Evolutionary conservation across 2,329 filamentous ascomycete species (phyloP).

Genomic region (Podosphaera aphanis): DNA sequence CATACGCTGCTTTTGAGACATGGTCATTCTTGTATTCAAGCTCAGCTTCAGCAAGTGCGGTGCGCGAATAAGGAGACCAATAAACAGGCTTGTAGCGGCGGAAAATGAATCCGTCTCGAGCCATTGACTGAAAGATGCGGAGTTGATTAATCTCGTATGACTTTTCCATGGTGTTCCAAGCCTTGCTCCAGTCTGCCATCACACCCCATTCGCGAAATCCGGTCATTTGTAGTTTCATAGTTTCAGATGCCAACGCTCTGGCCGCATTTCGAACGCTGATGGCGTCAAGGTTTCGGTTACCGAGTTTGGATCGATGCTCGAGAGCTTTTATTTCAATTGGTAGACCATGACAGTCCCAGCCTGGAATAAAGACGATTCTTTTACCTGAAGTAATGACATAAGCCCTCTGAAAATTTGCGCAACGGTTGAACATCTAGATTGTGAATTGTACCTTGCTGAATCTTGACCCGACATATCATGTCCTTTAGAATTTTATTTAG

Average conservation of each 20-base stretch:
- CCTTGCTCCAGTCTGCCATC: slow-evolving; percentile 58
- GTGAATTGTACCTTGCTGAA: slow-evolving; percentile 35
- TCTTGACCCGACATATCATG: slow-evolving; percentile 61
- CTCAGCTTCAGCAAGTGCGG: slow-evolving; percentile 64
- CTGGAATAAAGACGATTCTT: slow-evolving; percentile 60
- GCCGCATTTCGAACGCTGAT: slow-evolving; percentile 41
- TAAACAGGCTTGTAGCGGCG: slow-evolving; percentile 63
- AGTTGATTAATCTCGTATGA: slow-evolving; percentile 55
- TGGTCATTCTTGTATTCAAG: slow-evolving; percentile 63
- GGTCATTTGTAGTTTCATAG: slow-evolving; percentile 48
- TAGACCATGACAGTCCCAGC: slow-evolving; percentile 94
- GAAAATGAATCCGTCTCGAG: slow-evolving; percentile 50
- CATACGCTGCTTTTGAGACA: slow-evolving; percentile 47
- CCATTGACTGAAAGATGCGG: slow-evolving; percentile 51
- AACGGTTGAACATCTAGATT: neutral
- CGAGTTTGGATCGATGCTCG: slow-evolving; percentile 10
- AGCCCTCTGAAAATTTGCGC: neutral
- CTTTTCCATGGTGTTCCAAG: slow-evolving; percentile 59
- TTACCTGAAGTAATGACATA: slow-evolving; percentile 21
- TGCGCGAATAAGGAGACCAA: slow-evolving; percentile 61
- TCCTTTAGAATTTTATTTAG: slow-evolving; percentile 96
- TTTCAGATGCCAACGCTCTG: slow-evolving; percentile 39
- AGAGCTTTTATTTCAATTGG: slow-evolving; percentile 94
- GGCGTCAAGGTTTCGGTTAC: slow-evolving; percentile 16
- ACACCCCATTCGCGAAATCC: slow-evolving; percentile 51